A percentile compares a stretch with the other conserved stretches of the same genome.
These are phyloP conservation scores for Talaromyces thailandensis DNA, from an alignment of 495 filamentous ascomycete species.

Conservation along the genomic window DNA sequence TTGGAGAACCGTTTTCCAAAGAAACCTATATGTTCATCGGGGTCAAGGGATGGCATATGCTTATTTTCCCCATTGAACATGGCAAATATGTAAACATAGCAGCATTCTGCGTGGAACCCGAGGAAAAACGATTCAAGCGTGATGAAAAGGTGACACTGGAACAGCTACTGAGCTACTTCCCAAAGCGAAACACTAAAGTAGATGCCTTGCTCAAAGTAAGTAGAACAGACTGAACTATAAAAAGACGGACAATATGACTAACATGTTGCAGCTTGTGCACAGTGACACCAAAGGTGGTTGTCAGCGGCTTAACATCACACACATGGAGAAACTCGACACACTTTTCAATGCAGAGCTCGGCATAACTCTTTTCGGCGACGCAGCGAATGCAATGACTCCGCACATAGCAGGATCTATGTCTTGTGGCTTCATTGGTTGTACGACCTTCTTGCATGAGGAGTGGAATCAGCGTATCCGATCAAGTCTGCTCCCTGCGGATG, in stretches of 20 bases:
- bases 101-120: neutral
- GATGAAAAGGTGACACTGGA: conserved; percentile 6
- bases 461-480: conserved; percentile 2
- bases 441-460: conserved; percentile 5
- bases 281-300: neutral
- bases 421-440: neutral
- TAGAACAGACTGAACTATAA: neutral
- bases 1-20: neutral
- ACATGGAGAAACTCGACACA: neutral
- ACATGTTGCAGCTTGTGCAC: neutral
- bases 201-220: conserved; percentile 3
- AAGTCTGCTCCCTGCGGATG: neutral
- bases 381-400: conserved; percentile 14
- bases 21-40: conserved; percentile 3
- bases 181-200: neutral
- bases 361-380: conserved; percentile 23
- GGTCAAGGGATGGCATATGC: conserved; percentile 4
- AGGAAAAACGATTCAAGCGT: conserved; percentile 1
- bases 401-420: conserved; percentile 6
- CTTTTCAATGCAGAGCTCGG: conserved; percentile 24
- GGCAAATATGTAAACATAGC: conserved; percentile 2
- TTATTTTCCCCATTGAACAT: conserved; percentile 4
- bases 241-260: neutral
- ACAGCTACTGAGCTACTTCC: neutral
- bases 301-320: neutral